These are phyloP conservation scores for Apiospora koreana DNA, from an alignment of 2,329 filamentous ascomycete genomes.

Conservation along the genomic window DNA sequence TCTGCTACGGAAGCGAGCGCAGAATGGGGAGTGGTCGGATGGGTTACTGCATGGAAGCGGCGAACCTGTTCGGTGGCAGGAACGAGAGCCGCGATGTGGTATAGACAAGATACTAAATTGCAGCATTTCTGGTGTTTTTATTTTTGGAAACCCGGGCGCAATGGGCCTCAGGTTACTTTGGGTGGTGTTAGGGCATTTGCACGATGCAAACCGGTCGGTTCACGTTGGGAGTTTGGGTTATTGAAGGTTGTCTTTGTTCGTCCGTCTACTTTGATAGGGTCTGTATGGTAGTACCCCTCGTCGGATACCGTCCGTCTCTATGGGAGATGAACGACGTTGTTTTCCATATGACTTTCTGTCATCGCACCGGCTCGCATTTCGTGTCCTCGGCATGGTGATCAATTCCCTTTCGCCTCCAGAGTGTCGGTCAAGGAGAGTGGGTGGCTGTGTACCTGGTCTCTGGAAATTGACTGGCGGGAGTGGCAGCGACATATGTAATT, in stretches of 20 bases:
- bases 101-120: slow-evolving; percentile 16
- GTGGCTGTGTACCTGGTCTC: neutral
- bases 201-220: neutral
- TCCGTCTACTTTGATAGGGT: neutral
- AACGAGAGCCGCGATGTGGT: slow-evolving; percentile 35
- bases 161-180: neutral
- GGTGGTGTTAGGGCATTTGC: neutral
- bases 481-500: neutral
- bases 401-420: neutral
- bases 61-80: slow-evolving; percentile 77
- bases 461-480: neutral
- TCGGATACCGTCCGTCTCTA: neutral
- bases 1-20: slow-evolving; percentile 93
- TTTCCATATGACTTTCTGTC: neutral
- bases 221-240: neutral
- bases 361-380: neutral
- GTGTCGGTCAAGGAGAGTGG: neutral
- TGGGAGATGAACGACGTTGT: neutral
- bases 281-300: neutral
- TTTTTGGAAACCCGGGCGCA: neutral
- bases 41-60: slow-evolving; percentile 89
- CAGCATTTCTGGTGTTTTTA: slow-evolving; percentile 1
- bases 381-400: neutral
- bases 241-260: neutral
- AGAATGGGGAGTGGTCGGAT: slow-evolving; percentile 66